These are phyloP conservation scores for Lablab purpureus DNA, from an alignment of 306 rosid species.

Conservation along the genomic window DNA sequence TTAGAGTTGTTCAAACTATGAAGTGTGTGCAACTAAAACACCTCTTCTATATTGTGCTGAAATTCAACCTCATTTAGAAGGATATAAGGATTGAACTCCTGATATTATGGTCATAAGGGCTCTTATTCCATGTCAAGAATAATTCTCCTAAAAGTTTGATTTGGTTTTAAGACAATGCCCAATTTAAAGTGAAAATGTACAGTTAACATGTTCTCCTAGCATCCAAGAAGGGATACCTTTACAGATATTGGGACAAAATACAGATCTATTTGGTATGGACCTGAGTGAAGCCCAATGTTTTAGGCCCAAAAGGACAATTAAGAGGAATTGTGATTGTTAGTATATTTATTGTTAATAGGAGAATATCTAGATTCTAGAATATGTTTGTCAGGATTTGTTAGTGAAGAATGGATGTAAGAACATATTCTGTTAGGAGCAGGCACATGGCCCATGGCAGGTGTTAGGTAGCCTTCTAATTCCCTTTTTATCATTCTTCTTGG, in stretches of 20 bases:
- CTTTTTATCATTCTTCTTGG: no score
- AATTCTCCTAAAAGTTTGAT: not conserved
- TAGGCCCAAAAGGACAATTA: no score
- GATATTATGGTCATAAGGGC: not conserved
- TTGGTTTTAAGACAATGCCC: not conserved
- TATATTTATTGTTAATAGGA: no score
- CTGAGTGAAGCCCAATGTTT: no score
- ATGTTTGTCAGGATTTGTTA: no score
- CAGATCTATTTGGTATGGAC: not conserved
- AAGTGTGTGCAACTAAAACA: not conserved
- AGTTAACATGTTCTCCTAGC: not conserved
- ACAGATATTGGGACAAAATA: not conserved
- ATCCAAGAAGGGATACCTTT: not conserved
- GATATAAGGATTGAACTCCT: not conserved
- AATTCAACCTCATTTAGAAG: slow-evolving; percentile 7
- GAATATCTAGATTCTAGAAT: no score
- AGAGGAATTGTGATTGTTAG: no score
- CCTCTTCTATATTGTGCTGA: not conserved
- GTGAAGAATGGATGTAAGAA: no score
- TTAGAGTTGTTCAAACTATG: not conserved
- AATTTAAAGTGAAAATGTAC: not conserved
- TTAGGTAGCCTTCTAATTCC: no score
- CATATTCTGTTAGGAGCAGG: no score
- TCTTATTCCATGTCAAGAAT: not conserved
- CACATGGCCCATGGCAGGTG: no score